Evolutionary conservation across 2,329 filamentous ascomycete species (phyloP).

Genomic region (Venturiaceae sp.): DNA sequence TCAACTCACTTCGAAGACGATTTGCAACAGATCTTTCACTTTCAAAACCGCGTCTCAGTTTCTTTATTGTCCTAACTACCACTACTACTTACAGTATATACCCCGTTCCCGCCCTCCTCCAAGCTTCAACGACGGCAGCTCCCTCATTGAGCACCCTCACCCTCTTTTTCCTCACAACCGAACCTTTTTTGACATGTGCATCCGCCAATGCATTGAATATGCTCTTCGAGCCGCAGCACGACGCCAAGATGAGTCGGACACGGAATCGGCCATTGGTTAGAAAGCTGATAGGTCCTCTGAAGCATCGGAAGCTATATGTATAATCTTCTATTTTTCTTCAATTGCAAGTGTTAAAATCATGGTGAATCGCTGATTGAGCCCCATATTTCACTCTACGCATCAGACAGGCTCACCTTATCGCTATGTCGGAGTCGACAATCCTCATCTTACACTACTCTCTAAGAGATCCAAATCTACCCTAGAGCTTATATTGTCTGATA

Average conservation of each 20-base stretch:
- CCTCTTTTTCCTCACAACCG: slow-evolving; percentile 80
- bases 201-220: slow-evolving; percentile 94
- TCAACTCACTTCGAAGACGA: slow-evolving; percentile 51
- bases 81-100: slow-evolving; percentile 90
- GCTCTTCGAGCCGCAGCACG: slow-evolving; percentile 85
- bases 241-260: slow-evolving; percentile 90
- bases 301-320: too few relatives aligned
- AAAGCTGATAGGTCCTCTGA: slow-evolving; percentile 62
- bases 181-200: slow-evolving; percentile 81
- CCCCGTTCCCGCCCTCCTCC: slow-evolving; percentile 78
- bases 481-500: too few relatives aligned
- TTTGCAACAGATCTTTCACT: slow-evolving; percentile 79
- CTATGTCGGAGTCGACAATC: too few relatives aligned
- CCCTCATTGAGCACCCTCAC: slow-evolving; percentile 86
- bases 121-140: slow-evolving; percentile 53
- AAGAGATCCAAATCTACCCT: too few relatives aligned
- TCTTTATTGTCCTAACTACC: slow-evolving; percentile 82
- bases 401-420: too few relatives aligned
- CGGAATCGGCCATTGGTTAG: slow-evolving; percentile 83
- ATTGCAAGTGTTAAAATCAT: too few relatives aligned
- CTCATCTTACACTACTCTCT: too few relatives aligned
- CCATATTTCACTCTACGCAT: too few relatives aligned
- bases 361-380: too few relatives aligned
- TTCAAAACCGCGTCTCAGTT: slow-evolving; percentile 88
- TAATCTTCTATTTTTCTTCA: too few relatives aligned